These are phyloP conservation scores for Prunus yedoensis DNA, from an alignment of 331 rosid genomes.

Conservation along the genomic window DNA sequence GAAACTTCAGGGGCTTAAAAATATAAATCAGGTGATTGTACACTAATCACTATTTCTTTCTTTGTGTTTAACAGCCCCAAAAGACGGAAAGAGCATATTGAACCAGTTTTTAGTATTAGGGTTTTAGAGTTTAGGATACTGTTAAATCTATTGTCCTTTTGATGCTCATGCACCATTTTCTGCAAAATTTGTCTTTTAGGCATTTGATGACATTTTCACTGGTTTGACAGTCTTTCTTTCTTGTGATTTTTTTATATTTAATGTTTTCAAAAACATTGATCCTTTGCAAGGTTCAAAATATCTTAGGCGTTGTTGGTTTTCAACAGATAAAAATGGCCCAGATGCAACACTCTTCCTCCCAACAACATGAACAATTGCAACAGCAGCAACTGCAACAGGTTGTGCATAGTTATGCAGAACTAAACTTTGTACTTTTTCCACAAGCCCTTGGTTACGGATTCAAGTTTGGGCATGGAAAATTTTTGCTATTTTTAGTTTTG, in stretches of 20 bases:
- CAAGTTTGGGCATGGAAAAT: background rate
- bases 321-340: slow-evolving; percentile 58
- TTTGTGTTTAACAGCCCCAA: background rate
- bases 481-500: background rate
- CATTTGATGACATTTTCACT: background rate
- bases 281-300: background rate
- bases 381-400: slow-evolving; percentile 81
- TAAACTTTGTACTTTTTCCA: background rate
- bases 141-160: background rate
- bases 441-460: slow-evolving; percentile 9
- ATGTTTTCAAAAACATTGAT: background rate
- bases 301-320: slow-evolving; percentile 9
- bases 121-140: slow-evolving; percentile 1
- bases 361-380: slow-evolving; percentile 78
- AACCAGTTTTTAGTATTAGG: background rate
- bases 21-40: background rate
- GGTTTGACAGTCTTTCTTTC: background rate
- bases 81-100: background rate
- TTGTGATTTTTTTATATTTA: background rate
- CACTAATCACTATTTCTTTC: background rate
- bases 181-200: background rate
- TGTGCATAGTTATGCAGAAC: slow-evolving; percentile 22
- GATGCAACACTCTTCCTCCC: slow-evolving; percentile 72
- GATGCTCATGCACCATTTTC: background rate
- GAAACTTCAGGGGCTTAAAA: slow-evolving; percentile 2